phyloP scores from a whole-genome alignment of 2,329 filamentous ascomycete genomes.

The Fusarium xyrophilum region DNA sequence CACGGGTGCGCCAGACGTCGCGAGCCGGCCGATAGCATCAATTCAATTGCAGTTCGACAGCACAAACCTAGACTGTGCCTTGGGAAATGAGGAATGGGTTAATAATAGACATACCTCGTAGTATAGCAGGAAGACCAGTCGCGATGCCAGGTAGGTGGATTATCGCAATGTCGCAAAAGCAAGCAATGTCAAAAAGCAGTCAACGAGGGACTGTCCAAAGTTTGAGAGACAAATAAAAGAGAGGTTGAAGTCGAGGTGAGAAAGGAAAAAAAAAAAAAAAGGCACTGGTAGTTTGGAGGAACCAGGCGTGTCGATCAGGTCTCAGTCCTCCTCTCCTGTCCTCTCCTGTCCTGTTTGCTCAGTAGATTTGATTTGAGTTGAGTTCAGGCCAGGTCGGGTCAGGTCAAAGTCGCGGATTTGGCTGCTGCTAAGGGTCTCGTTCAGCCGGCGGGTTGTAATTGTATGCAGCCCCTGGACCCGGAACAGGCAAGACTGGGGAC shows the following conservation, averaged over 20 bases:
- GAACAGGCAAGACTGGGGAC: constrained; percentile 15
- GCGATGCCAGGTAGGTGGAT: constrained; percentile 16
- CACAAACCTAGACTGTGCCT: constrained; percentile 10
- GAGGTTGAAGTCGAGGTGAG: constrained; percentile 10
- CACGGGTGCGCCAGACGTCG: constrained; percentile 33
- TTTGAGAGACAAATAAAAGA: constrained; percentile 14
- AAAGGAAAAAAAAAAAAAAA: neutral
- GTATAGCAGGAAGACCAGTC: constrained; percentile 22
- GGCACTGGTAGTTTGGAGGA: constrained; percentile 2
- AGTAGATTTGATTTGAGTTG: neutral
- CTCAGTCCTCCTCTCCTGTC: constrained; percentile 8
- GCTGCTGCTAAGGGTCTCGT: constrained; percentile 27
- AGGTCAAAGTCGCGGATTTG: constrained; percentile 6
- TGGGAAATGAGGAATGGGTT: constrained; percentile 16
- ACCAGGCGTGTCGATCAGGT: constrained; percentile 28
- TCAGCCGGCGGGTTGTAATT: constrained; percentile 27
- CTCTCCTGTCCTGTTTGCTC: constrained; percentile 11
- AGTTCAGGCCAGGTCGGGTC: neutral
- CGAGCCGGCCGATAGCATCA: constrained; percentile 33
- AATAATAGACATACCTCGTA: constrained; percentile 34
- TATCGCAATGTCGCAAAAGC: constrained; percentile 31
- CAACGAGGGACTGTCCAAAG: constrained; percentile 15
- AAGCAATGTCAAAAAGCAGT: constrained; percentile 18
- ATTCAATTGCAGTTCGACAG: constrained; percentile 24
- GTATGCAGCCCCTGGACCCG: constrained; percentile 34